Percentiles rank a stretch among this genome's conserved stretches.
Evolutionary conservation across 164 flowering plant species (phyloP).

Genomic region (Macadamia tetraphylla): DNA sequence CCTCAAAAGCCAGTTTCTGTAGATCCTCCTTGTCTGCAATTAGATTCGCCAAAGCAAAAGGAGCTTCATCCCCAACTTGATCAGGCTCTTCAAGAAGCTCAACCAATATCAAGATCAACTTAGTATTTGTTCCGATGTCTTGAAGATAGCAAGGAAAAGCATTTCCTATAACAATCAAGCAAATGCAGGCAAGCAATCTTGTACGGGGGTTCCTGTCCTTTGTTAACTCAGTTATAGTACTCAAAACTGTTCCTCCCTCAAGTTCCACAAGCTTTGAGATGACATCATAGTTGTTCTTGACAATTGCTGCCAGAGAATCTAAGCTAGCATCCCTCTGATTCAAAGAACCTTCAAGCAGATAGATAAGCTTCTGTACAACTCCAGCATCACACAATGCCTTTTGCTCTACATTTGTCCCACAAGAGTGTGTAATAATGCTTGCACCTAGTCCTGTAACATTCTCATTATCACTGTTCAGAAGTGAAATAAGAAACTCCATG

Average conservation of each 20-base stretch:
- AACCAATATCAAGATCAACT: conserved; percentile 51
- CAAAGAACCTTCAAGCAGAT: conserved; percentile 66
- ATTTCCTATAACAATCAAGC: conserved; percentile 60
- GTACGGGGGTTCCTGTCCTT: conserved; percentile 73
- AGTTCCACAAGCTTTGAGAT: conserved; percentile 43
- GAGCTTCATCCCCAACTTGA: conserved; percentile 90
- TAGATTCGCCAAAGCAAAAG: conserved; percentile 63
- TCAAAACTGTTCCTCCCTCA: conserved; percentile 54
- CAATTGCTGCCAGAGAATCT: conserved; percentile 65
- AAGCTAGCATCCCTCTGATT: conserved; percentile 80
- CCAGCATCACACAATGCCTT: conserved; percentile 64
- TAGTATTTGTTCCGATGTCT: conserved; percentile 46
- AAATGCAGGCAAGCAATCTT: conserved; percentile 70
- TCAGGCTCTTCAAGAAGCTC: conserved; percentile 89
- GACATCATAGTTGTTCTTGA: conserved; percentile 56
- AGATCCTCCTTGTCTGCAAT: conserved; percentile 61
- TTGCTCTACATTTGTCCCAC: conserved; percentile 68
- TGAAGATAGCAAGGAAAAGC: conserved; percentile 49
- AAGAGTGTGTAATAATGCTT: conserved; percentile 81
- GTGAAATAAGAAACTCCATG: conserved; percentile 58
- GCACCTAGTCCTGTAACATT: conserved; percentile 86
- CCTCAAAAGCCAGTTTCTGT: conserved; percentile 72
- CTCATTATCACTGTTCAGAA: conserved; percentile 71
- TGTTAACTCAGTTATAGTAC: conserved; percentile 44
- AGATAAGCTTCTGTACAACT: conserved; percentile 47